These are phyloP conservation scores for Solanum chilense DNA, from an alignment of 257 asterid species.

Conservation along the genomic window DNA sequence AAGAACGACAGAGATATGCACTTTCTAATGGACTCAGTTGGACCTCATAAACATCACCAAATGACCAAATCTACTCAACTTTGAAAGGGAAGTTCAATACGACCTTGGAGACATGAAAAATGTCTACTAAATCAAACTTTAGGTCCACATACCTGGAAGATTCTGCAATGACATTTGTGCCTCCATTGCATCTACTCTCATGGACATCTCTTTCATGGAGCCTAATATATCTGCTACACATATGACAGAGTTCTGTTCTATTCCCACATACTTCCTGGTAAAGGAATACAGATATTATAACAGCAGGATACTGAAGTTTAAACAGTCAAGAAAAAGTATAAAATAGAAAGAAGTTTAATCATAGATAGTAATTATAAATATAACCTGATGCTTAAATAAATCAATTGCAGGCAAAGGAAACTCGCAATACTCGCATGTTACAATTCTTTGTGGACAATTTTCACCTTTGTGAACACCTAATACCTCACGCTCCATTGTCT, in stretches of 20 bases:
- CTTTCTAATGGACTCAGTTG: neutral
- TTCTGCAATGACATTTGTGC: constrained; percentile 44
- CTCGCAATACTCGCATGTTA: constrained; percentile 85
- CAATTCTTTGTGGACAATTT: constrained; percentile 83
- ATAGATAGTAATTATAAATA: neutral
- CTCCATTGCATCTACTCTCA: constrained; percentile 57
- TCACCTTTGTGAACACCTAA: constrained; percentile 81
- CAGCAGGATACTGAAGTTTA: neutral
- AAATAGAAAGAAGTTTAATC: neutral
- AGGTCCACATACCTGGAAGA: constrained; percentile 59
- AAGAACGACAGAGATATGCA: neutral
- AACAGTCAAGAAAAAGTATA: neutral
- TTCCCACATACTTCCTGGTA: constrained; percentile 89
- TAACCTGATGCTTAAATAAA: constrained; percentile 90
- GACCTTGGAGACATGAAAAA: neutral
- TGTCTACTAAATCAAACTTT: neutral
- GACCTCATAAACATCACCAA: neutral
- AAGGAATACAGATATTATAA: constrained; percentile 1
- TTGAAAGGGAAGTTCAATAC: neutral
- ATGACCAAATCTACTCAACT: neutral
- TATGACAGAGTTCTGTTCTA: constrained; percentile 69
- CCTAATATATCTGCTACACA: constrained; percentile 76
- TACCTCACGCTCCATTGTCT: constrained; percentile 75
- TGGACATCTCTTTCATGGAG: constrained; percentile 70
- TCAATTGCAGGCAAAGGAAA: constrained; percentile 93